Evolutionary conservation across 129 eudicot species (phyloP).

Genomic region (Ambrosia artemisiifolia): DNA sequence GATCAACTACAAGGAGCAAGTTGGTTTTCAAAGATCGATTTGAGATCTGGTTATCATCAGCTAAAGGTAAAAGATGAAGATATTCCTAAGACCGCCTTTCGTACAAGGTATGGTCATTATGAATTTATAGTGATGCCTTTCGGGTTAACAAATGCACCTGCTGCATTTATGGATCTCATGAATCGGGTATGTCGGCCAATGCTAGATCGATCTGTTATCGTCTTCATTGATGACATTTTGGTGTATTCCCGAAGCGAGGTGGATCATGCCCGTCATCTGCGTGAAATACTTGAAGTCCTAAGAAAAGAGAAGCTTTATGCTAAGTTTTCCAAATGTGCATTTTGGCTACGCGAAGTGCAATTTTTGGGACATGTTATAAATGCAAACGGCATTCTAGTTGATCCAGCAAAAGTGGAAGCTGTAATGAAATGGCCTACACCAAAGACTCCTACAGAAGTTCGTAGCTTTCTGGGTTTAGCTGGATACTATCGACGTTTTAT

Average conservation of each 20-base stretch:
- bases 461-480: too few species aligned
- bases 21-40: too few species aligned
- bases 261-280: background rate
- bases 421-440: background rate
- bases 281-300: background rate
- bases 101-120: too few species aligned
- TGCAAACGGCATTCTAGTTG: background rate
- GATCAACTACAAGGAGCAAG: too few species aligned
- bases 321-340: too few species aligned
- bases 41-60: too few species aligned
- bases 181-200: too few species aligned
- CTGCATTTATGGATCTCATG: background rate
- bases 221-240: background rate
- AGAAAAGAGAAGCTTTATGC: background rate
- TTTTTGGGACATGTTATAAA: background rate
- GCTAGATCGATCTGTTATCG: background rate
- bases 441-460: background rate
- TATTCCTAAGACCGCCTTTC: too few species aligned
- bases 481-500: background rate
- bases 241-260: background rate
- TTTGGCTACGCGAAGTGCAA: too few species aligned
- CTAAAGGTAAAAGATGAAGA: too few species aligned
- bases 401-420: background rate
- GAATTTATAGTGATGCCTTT: background rate
- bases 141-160: background rate